These are phyloP conservation scores for Gamsiella multidivaricata DNA, from an alignment of 192 early-diverging fungal genomes.

Conservation along the genomic window DNA sequence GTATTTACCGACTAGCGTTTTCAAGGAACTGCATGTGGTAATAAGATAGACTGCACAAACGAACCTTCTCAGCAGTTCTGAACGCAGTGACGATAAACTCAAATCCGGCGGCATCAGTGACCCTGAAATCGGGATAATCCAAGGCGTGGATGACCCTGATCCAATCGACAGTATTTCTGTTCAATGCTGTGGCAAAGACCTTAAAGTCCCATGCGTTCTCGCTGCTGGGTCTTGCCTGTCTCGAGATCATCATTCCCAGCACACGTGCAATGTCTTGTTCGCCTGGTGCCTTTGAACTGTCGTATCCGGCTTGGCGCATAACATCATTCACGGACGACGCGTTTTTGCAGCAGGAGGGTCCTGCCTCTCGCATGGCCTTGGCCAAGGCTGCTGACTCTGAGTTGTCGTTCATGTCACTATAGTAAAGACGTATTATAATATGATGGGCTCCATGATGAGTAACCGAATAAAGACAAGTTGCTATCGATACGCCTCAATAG, in stretches of 20 bases:
- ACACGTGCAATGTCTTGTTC: slow-evolving; percentile 69
- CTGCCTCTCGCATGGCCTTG: slow-evolving; percentile 62
- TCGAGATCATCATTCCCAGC: slow-evolving; percentile 72
- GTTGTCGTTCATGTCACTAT: slow-evolving; percentile 46
- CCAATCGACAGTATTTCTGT: slow-evolving; percentile 69
- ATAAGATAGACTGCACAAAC: not conserved
- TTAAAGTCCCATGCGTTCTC: slow-evolving; percentile 72
- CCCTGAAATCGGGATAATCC: slow-evolving; percentile 71
- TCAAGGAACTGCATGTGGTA: no score
- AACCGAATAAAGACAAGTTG: not conserved
- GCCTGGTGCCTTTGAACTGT: slow-evolving; percentile 33
- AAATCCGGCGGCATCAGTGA: slow-evolving; percentile 67
- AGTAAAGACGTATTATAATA: no score
- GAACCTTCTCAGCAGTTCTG: slow-evolving; percentile 68
- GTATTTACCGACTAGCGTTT: no score
- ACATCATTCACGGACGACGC: slow-evolving; percentile 54
- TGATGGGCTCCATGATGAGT: no score
- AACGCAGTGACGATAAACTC: slow-evolving; percentile 71
- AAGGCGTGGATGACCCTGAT: slow-evolving; percentile 66
- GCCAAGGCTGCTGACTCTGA: slow-evolving; percentile 40
- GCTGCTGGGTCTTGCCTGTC: slow-evolving; percentile 46
- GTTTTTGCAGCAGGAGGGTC: slow-evolving; percentile 62
- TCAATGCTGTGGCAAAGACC: slow-evolving; percentile 64
- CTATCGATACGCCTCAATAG: not conserved
- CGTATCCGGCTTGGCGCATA: slow-evolving; percentile 54